phyloP scores from a whole-genome alignment of 73 alveolate species.

The Symbiodinium pilosum region DNA sequence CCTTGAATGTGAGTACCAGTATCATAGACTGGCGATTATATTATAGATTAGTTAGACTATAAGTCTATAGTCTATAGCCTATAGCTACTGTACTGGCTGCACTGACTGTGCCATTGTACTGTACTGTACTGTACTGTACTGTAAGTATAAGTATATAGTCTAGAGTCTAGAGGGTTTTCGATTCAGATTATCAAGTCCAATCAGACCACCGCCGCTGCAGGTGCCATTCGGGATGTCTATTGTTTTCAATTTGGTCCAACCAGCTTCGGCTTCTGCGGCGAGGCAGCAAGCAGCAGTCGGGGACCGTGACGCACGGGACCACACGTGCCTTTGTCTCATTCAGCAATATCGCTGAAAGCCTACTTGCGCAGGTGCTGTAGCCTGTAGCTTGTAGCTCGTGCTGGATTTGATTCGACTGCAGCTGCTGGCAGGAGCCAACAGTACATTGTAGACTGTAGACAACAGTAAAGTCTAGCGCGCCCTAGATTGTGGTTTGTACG shows the following conservation, averaged over 20 bases:
- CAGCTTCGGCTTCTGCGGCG: neutral
- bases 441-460: too few species aligned
- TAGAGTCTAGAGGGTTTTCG: neutral
- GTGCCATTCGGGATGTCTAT: neutral
- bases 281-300: neutral
- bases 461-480: too few species aligned
- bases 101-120: neutral
- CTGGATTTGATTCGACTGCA: too few species aligned
- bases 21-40: neutral
- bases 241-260: neutral
- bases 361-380: too few species aligned
- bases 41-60: neutral
- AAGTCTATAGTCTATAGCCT: neutral
- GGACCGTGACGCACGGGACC: too few species aligned
- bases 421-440: too few species aligned
- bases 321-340: too few species aligned
- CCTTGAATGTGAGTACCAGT: neutral
- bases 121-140: neutral
- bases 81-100: neutral
- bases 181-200: neutral
- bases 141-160: neutral
- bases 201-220: neutral
- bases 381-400: too few species aligned
- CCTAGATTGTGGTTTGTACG: too few species aligned
- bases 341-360: too few species aligned